These are phyloP conservation scores for Penicillium bialowiezense DNA, from an alignment of 495 filamentous ascomycete species.

Conservation along the genomic window DNA sequence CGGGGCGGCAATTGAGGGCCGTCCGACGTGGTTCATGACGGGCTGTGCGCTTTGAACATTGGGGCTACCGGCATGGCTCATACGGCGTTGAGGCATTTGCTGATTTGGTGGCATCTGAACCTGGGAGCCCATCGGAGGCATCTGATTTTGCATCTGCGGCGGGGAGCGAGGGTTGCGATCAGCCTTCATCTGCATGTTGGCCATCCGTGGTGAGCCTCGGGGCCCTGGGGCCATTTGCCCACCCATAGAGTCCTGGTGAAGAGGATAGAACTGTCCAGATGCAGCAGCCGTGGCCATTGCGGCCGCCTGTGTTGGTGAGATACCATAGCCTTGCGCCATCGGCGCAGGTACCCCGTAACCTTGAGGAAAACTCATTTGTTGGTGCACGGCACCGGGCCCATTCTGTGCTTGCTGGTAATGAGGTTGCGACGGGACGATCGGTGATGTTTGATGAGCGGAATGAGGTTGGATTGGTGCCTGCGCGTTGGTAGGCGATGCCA, in stretches of 20 bases:
- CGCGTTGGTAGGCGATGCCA: slow-evolving; percentile 52
- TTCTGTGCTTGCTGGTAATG: slow-evolving; percentile 50
- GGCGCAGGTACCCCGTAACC: slow-evolving; percentile 45
- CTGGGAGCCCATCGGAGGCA: slow-evolving; percentile 49
- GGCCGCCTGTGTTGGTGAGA: slow-evolving; percentile 52
- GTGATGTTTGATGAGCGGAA: slow-evolving; percentile 48
- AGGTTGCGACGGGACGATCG: slow-evolving; percentile 52
- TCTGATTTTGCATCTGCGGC: slow-evolving; percentile 47
- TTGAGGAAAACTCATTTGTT: slow-evolving; percentile 53
- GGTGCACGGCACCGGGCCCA: slow-evolving; percentile 45
- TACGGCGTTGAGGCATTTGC: slow-evolving; percentile 46
- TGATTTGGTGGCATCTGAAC: slow-evolving; percentile 45
- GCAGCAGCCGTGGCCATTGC: slow-evolving; percentile 57
- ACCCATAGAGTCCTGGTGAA: slow-evolving; percentile 49
- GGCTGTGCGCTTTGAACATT: slow-evolving; percentile 44
- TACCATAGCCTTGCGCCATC: slow-evolving; percentile 50
- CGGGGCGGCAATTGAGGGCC: slow-evolving; percentile 45
- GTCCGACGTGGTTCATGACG: slow-evolving; percentile 48
- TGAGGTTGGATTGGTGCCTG: slow-evolving; percentile 53
- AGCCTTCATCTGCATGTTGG: slow-evolving; percentile 46
- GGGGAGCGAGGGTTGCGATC: slow-evolving; percentile 53
- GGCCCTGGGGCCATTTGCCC: slow-evolving; percentile 45
- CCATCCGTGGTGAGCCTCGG: slow-evolving; percentile 53
- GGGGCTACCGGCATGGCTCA: slow-evolving; percentile 52
- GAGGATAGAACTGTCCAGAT: slow-evolving; percentile 49